Conservation (phyloP, 352 stramenopile genomes). For the Phytophthora boehmeriae region DNA sequence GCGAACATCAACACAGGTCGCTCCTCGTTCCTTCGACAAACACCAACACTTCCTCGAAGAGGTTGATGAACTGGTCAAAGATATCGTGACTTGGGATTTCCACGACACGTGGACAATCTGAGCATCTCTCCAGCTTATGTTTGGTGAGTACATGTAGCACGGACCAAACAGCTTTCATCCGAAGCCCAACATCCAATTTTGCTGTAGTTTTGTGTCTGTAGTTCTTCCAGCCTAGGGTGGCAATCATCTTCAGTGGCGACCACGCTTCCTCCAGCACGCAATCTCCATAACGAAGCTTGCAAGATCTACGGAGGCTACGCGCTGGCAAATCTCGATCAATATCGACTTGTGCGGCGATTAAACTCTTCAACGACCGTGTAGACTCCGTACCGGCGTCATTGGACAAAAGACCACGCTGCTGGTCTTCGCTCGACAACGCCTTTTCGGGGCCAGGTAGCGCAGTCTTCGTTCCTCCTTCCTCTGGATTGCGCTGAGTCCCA, state of each 20-base stretch:
- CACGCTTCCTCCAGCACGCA: slow-evolving; percentile 22
- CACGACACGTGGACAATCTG: slow-evolving; percentile 26
- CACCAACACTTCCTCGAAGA: slow-evolving; percentile 43
- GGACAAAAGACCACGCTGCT: slow-evolving; percentile 17
- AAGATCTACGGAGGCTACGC: slow-evolving; percentile 29
- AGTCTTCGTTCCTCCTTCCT: slow-evolving; percentile 43
- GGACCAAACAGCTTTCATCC: slow-evolving; percentile 55
- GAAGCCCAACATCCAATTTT: slow-evolving; percentile 52
- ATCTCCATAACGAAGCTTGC: slow-evolving; percentile 39
- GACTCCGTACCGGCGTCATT: not conserved
- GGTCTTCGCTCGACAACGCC: slow-evolving; percentile 31
- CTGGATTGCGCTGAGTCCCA: slow-evolving; percentile 35
- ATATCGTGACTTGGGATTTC: slow-evolving; percentile 33
- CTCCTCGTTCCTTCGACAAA: slow-evolving; percentile 43
- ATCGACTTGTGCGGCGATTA: slow-evolving; percentile 11
- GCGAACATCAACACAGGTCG: too few species aligned
- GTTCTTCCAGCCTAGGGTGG: slow-evolving; percentile 21
- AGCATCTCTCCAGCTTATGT: slow-evolving; percentile 9
- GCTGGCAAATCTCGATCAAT: slow-evolving; percentile 27
- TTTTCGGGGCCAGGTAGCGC: slow-evolving; percentile 38
- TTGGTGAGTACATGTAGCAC: slow-evolving; percentile 29
- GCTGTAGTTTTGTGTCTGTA: slow-evolving; percentile 11
- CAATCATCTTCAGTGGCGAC: slow-evolving; percentile 25
- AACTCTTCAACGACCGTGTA: slow-evolving; percentile 7
- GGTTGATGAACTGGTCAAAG: slow-evolving; percentile 28